These are phyloP conservation scores for Albugo laibachii DNA, from an alignment of 352 stramenopile genomes.

Conservation along the genomic window DNA sequence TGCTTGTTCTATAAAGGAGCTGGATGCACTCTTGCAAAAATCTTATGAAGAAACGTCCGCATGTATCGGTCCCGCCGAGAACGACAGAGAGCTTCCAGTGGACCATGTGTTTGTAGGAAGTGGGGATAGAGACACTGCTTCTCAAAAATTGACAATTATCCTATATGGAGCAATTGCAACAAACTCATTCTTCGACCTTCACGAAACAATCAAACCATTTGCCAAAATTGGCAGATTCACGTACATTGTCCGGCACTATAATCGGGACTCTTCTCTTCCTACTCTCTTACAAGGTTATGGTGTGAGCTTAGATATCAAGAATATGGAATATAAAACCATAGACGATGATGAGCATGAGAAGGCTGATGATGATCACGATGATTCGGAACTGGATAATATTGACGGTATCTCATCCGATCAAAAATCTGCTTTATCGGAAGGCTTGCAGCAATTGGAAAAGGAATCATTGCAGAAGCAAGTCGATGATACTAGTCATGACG, in stretches of 20 bases:
- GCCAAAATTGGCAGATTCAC: slow-evolving; percentile 32
- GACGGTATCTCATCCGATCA: slow-evolving; percentile 5
- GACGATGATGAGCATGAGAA: slow-evolving; percentile 71
- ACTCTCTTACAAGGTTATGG: slow-evolving; percentile 84
- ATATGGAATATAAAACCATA: slow-evolving; percentile 94
- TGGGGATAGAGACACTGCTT: slow-evolving; percentile 13
- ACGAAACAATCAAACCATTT: slow-evolving; percentile 29
- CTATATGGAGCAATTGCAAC: slow-evolving; percentile 72
- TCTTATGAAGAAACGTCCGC: slow-evolving; percentile 13
- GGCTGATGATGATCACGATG: slow-evolving; percentile 2
- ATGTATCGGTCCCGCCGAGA: slow-evolving; percentile 38
- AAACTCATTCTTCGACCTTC: slow-evolving; percentile 43
- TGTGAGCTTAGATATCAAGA: slow-evolving; percentile 88
- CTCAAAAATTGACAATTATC: slow-evolving; percentile 26
- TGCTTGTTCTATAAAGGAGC: slow-evolving; percentile 33
- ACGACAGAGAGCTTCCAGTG: slow-evolving; percentile 40
- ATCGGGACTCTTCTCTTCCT: slow-evolving; percentile 34
- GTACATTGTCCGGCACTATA: slow-evolving; percentile 74
- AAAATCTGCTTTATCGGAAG: slow-evolving; percentile 4
- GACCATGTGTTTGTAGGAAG: slow-evolving; percentile 23
- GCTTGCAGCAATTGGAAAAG: slow-evolving; percentile 1
- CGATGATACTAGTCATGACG: slow-evolving; percentile 12
- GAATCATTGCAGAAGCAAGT: slow-evolving; percentile 23
- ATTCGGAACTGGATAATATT: slow-evolving; percentile 14
- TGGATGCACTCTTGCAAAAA: slow-evolving; percentile 14